These are phyloP conservation scores for Ophiostoma pallidulum DNA, from an alignment of 2,329 filamentous ascomycete species.

Conservation along the genomic window DNA sequence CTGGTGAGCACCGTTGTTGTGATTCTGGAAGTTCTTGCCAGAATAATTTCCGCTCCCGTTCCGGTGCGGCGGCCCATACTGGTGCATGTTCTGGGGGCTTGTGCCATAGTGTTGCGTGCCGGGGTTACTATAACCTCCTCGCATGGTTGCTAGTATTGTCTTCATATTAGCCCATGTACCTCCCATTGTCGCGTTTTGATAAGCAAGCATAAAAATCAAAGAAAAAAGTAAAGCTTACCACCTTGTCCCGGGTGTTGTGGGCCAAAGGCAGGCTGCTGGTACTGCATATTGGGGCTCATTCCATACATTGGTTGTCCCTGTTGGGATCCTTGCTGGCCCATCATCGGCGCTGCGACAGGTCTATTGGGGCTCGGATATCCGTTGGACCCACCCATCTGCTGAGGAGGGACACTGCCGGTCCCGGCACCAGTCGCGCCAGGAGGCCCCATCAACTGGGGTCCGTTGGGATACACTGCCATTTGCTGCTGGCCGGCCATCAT, in stretches of 20 bases:
- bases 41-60: constrained; percentile 46
- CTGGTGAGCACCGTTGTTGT: constrained; percentile 22
- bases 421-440: constrained; percentile 25
- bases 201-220: background rate
- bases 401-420: constrained; percentile 31
- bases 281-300: constrained; percentile 66
- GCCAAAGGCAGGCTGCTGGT: constrained; percentile 63
- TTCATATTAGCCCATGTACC: constrained; percentile 6
- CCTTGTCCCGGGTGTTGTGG: constrained; percentile 58
- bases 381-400: constrained; percentile 54
- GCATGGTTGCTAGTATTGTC: constrained; percentile 45
- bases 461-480: constrained; percentile 71
- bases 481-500: constrained; percentile 61
- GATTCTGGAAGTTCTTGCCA: constrained; percentile 38
- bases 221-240: constrained; percentile 47
- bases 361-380: constrained; percentile 86
- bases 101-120: constrained; percentile 54
- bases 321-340: constrained; percentile 90
- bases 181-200: too few species aligned
- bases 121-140: constrained; percentile 47
- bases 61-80: constrained; percentile 51
- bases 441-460: constrained; percentile 55
- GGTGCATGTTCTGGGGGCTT: constrained; percentile 56
- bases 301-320: constrained; percentile 73
- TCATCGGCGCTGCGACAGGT: constrained; percentile 65